These are phyloP conservation scores for Lepidium aucheri DNA, from an alignment of 345 rosid species.

Conservation along the genomic window DNA sequence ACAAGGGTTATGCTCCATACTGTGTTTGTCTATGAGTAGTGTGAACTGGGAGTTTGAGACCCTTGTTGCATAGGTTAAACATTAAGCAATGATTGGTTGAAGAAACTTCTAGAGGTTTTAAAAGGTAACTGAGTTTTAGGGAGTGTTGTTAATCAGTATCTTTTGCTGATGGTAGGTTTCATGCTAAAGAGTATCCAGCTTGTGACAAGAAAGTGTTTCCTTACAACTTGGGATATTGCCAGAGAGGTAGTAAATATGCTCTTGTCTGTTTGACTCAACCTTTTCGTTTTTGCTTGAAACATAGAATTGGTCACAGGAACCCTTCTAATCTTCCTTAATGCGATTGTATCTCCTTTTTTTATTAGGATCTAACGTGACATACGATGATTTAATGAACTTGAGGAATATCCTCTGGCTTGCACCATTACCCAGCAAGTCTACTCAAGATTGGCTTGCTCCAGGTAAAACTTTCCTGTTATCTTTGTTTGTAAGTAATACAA, in stretches of 20 bases:
- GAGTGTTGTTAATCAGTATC: not conserved
- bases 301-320: not conserved
- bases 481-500: not conserved
- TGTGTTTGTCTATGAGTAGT: not conserved
- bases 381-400: conserved; percentile 73
- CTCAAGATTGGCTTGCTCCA: conserved; percentile 57
- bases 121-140: not conserved
- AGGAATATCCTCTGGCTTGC: conserved; percentile 93
- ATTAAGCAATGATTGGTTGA: not conserved
- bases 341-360: not conserved
- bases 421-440: conserved; percentile 60
- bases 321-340: not conserved
- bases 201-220: conserved; percentile 64
- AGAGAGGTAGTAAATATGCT: conserved; percentile 41
- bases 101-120: not conserved
- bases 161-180: conserved; percentile 51
- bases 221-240: conserved; percentile 79
- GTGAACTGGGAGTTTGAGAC: not conserved
- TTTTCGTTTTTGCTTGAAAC: not conserved
- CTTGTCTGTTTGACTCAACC: not conserved
- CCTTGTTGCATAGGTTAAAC: not conserved
- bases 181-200: conserved; percentile 88
- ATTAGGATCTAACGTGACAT: conserved; percentile 57
- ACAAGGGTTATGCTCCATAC: not conserved
- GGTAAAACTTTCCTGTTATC: conserved; percentile 34